These are phyloP conservation scores for Tranzscheliella williamsii DNA, from an alignment of 1,284 basidiomycete species.

Conservation along the genomic window DNA sequence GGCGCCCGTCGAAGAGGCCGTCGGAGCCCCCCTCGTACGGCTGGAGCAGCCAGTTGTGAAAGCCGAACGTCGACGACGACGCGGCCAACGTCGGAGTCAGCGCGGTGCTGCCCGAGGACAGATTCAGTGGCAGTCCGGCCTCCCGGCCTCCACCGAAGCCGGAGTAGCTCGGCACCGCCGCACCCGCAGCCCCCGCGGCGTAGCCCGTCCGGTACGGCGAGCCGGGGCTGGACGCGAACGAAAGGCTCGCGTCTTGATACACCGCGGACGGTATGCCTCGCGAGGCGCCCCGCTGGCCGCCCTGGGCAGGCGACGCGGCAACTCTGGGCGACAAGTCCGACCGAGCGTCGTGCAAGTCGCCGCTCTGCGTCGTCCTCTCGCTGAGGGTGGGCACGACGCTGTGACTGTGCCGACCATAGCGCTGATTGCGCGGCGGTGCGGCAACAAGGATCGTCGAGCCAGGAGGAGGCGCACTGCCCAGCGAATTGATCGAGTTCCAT, in stretches of 20 bases:
- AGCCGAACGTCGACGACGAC: conserved; percentile 21
- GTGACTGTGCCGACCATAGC: conserved; percentile 13
- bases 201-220: no score
- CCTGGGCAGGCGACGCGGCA: no score
- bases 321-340: no score
- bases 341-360: neutral
- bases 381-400: conserved; percentile 28
- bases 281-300: no score
- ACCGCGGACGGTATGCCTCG: no score
- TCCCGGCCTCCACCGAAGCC: no score
- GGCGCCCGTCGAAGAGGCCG: neutral
- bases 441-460: conserved; percentile 38
- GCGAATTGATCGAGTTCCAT: conserved; percentile 30
- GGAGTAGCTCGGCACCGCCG: no score
- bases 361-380: conserved; percentile 23
- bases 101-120: no score
- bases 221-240: no score
- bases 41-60: conserved; percentile 37
- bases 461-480: conserved; percentile 21
- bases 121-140: no score
- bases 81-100: neutral
- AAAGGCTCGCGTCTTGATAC: no score
- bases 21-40: conserved; percentile 35
- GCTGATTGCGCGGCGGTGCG: conserved; percentile 14
- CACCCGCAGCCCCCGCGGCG: no score